Conservation (phyloP, 306 rosid genomes). For the Medicago ruthenica region DNA sequence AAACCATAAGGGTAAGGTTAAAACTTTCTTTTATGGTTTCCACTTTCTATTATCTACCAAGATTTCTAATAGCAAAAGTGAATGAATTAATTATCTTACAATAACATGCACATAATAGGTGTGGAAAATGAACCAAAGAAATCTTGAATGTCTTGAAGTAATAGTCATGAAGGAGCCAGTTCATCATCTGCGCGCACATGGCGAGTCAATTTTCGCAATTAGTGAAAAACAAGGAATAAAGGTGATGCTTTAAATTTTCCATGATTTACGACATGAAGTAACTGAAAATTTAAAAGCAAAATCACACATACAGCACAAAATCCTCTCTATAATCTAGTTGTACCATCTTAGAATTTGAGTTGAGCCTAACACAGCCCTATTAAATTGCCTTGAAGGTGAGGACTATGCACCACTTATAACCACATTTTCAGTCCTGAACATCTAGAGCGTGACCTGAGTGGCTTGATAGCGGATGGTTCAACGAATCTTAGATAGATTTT, state of each 20-base stretch:
- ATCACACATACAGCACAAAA: neutral
- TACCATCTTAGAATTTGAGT: neutral
- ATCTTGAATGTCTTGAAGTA: conserved; percentile 73
- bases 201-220: conserved; percentile 57
- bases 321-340: conserved; percentile 9
- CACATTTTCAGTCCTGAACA: neutral
- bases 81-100: conserved; percentile 33
- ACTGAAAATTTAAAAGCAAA: conserved; percentile 31
- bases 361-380: neutral
- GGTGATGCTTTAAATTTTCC: conserved; percentile 57
- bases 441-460: neutral
- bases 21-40: conserved; percentile 33
- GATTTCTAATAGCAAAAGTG: conserved; percentile 17
- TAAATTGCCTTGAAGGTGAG: neutral
- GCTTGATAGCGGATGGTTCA: neutral
- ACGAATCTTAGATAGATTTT: neutral
- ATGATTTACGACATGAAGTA: conserved; percentile 23
- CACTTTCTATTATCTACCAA: conserved; percentile 40
- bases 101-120: conserved; percentile 55
- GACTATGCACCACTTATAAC: neutral
- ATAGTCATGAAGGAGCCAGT: conserved; percentile 67
- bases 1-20: conserved; percentile 75
- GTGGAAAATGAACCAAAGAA: conserved; percentile 71
- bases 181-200: conserved; percentile 55
- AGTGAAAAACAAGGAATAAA: conserved; percentile 61